phyloP scores from a whole-genome alignment of 345 rosid genomes.

The Gossypium ekmanianum region DNA sequence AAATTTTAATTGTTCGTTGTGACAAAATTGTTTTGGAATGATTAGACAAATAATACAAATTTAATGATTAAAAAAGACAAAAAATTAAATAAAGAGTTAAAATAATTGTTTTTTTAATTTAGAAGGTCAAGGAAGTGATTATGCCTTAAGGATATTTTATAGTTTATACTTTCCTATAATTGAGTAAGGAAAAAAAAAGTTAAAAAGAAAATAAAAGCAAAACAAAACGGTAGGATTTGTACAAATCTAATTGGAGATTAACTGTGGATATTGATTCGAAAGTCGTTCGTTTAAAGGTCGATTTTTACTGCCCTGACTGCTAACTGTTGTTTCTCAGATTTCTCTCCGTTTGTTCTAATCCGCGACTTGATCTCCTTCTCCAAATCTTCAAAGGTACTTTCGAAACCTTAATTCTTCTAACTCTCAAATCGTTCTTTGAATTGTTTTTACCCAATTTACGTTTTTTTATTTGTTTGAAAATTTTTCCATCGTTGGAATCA shows the following conservation, averaged over 20 bases:
- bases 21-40: too few species aligned
- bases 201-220: too few species aligned
- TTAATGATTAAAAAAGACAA: accelerated
- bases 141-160: too few species aligned
- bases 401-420: background rate
- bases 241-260: background rate
- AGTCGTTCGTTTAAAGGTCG: background rate
- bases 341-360: slow-evolving; percentile 1
- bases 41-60: too few species aligned
- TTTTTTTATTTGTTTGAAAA: background rate
- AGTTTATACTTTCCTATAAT: too few species aligned
- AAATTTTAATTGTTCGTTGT: too few species aligned
- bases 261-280: slow-evolving; percentile 5
- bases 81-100: too few species aligned
- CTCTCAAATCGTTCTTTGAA: background rate
- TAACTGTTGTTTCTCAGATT: background rate
- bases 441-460: background rate
- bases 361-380: background rate
- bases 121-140: too few species aligned
- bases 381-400: slow-evolving; percentile 3
- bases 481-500: background rate
- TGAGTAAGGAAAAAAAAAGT: too few species aligned
- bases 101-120: too few species aligned
- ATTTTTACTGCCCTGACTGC: background rate
- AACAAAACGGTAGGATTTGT: background rate